Conservation (phyloP, 1,284 basidiomycete species). For the Pisolithus thermaeus region DNA sequence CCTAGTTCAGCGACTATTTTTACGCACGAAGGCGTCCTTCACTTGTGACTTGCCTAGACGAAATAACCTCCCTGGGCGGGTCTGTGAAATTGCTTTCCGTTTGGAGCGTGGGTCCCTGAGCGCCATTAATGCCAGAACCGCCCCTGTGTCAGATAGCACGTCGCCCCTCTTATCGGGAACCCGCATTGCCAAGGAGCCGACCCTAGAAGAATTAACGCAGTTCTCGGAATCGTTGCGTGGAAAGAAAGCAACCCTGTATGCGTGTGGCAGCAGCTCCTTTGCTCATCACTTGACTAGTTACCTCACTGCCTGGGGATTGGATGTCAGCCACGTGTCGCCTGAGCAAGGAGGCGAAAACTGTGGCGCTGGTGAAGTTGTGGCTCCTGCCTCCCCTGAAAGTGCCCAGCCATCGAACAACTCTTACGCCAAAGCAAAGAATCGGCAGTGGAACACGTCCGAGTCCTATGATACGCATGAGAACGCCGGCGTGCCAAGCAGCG, state of each 20-base stretch:
- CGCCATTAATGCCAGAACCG: constrained; percentile 23
- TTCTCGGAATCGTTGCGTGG: constrained; percentile 82
- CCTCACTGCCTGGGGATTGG: constrained; percentile 91
- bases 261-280: constrained; percentile 77
- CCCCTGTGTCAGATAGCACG: constrained; percentile 41
- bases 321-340: constrained; percentile 77
- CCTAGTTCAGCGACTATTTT: constrained; percentile 61
- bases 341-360: constrained; percentile 43
- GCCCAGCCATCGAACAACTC: constrained; percentile 2
- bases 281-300: constrained; percentile 88
- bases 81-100: constrained; percentile 49
- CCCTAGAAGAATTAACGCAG: constrained; percentile 64
- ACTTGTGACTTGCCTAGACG: constrained; percentile 41
- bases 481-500: constrained; percentile 14
- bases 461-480: constrained; percentile 15
- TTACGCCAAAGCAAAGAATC: constrained; percentile 14
- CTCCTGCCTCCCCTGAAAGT: constrained; percentile 9
- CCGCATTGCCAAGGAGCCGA: constrained; percentile 62
- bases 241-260: constrained; percentile 77
- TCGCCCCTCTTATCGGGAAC: constrained; percentile 36
- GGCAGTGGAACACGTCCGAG: constrained; percentile 20
- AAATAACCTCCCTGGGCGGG: constrained; percentile 39
- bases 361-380: constrained; percentile 17
- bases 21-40: constrained; percentile 63
- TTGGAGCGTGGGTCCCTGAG: constrained; percentile 49